These are phyloP conservation scores for Penicillium macrosclerotiorum DNA, from an alignment of 495 filamentous ascomycete species.

Conservation along the genomic window DNA sequence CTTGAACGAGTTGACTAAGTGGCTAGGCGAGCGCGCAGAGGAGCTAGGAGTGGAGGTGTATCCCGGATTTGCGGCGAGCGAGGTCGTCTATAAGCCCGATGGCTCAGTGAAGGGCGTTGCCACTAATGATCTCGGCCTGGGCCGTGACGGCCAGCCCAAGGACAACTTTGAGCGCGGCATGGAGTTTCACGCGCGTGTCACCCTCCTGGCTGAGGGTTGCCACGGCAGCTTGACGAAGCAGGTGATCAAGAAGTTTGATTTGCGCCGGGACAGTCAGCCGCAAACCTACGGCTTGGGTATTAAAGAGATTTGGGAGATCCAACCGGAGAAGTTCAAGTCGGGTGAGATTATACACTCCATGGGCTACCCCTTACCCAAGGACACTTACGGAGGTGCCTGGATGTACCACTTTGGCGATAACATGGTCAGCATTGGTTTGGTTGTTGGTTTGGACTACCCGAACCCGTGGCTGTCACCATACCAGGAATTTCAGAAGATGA, in stretches of 20 bases:
- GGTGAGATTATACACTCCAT: slow-evolving; percentile 87
- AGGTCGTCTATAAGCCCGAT: slow-evolving; percentile 83
- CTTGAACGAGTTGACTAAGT: slow-evolving; percentile 89
- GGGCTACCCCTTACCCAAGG: slow-evolving; percentile 84
- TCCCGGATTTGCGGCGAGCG: slow-evolving; percentile 90
- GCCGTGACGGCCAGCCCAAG: slow-evolving; percentile 78
- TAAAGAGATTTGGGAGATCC: slow-evolving; percentile 97
- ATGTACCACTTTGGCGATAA: slow-evolving; percentile 99
- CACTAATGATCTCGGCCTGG: slow-evolving; percentile 90
- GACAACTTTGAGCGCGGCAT: slow-evolving; percentile 93
- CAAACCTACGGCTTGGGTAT: slow-evolving; percentile 95
- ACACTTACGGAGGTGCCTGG: slow-evolving; percentile 96
- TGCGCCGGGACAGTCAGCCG: slow-evolving; percentile 81
- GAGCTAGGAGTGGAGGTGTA: slow-evolving; percentile 98
- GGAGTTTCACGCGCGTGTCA: slow-evolving; percentile 95
- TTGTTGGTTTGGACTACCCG: slow-evolving; percentile 91
- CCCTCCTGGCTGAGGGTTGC: slow-evolving; percentile 93
- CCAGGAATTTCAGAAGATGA: slow-evolving; percentile 96
- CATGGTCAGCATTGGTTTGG: slow-evolving; percentile 88
- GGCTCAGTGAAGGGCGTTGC: slow-evolving; percentile 92
- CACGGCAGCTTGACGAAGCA: slow-evolving; percentile 96
- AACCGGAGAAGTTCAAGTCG: slow-evolving; percentile 86
- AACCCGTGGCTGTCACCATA: slow-evolving; percentile 98
- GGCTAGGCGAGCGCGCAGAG: slow-evolving; percentile 92
- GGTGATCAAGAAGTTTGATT: slow-evolving; percentile 90